These are phyloP conservation scores for Aspergillus cristatus DNA, from an alignment of 495 filamentous ascomycete species.

Conservation along the genomic window DNA sequence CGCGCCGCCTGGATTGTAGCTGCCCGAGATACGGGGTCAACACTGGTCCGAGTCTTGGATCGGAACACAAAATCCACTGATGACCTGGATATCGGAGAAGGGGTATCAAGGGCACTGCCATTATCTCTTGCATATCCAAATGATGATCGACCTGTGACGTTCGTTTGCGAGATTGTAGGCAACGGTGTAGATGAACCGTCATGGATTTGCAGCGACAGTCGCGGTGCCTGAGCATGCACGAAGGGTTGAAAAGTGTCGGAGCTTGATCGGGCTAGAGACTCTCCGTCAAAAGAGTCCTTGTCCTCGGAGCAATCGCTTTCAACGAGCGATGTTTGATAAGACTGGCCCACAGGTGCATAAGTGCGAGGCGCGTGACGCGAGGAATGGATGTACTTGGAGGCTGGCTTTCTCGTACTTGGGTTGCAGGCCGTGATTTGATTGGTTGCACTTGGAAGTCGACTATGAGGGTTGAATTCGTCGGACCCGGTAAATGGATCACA, in stretches of 20 bases:
- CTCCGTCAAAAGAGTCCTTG: slow-evolving; percentile 18
- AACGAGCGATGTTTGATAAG: slow-evolving; percentile 38
- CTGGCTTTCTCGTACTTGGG: slow-evolving; percentile 40
- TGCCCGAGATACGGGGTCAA: slow-evolving; percentile 42
- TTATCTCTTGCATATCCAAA: slow-evolving; percentile 38
- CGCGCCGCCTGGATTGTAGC: slow-evolving; percentile 46
- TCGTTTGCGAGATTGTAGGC: slow-evolving; percentile 43
- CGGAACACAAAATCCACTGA: slow-evolving; percentile 51
- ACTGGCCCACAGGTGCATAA: slow-evolving; percentile 46
- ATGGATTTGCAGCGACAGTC: slow-evolving; percentile 37
- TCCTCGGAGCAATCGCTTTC: slow-evolving; percentile 38
- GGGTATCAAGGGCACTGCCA: slow-evolving; percentile 31
- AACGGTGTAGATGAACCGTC: slow-evolving; percentile 39
- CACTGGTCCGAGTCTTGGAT: slow-evolving; percentile 34
- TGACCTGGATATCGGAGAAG: slow-evolving; percentile 42
- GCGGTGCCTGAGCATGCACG: slow-evolving; percentile 24
- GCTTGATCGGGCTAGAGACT: slow-evolving; percentile 12
- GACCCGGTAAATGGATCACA: slow-evolving; percentile 23
- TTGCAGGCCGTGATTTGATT: slow-evolving; percentile 41
- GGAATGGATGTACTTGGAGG: slow-evolving; percentile 47
- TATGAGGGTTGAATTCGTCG: slow-evolving; percentile 32
- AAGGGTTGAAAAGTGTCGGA: slow-evolving; percentile 18
- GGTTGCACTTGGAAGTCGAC: slow-evolving; percentile 46
- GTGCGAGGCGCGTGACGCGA: slow-evolving; percentile 50
- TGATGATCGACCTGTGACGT: slow-evolving; percentile 42